Percentiles rank a stretch among this genome's conserved stretches.
Conservation (phyloP, 148 eudicot genomes). For the Pharnaceum exiguum region DNA sequence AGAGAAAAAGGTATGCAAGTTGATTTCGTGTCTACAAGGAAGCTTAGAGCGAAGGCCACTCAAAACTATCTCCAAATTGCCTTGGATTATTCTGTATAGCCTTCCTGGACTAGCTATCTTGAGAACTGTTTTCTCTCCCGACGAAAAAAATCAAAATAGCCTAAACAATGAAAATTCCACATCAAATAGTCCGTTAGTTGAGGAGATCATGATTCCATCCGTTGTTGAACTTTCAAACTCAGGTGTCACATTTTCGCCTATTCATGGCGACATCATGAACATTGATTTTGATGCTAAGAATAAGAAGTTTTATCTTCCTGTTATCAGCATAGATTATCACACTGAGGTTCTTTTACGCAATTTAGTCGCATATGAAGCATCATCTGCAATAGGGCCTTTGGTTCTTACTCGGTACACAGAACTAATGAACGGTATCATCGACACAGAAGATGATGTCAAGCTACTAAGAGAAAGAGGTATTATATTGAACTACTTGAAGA, state of each 20-base stretch:
- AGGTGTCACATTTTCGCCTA: slow-evolving; percentile 23
- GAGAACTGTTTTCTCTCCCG: slow-evolving; percentile 1
- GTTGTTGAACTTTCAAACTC: slow-evolving; percentile 17
- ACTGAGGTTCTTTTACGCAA: slow-evolving; percentile 30
- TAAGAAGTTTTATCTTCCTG: slow-evolving; percentile 20
- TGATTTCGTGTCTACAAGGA: neutral
- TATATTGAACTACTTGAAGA: slow-evolving; percentile 42
- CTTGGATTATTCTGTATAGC: slow-evolving; percentile 21
- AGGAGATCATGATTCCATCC: slow-evolving; percentile 39
- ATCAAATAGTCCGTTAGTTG: slow-evolving; percentile 11
- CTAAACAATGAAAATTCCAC: neutral
- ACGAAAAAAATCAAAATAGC: neutral
- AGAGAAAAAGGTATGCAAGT: slow-evolving; percentile 11
- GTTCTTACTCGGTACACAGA: slow-evolving; percentile 46
- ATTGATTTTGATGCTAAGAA: slow-evolving; percentile 18
- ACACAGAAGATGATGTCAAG: slow-evolving; percentile 46
- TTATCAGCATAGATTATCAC: slow-evolving; percentile 13
- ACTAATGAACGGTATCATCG: slow-evolving; percentile 64
- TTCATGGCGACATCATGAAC: slow-evolving; percentile 12
- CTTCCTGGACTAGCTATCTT: slow-evolving; percentile 28
- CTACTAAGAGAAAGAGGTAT: slow-evolving; percentile 47
- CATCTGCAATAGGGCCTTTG: slow-evolving; percentile 28
- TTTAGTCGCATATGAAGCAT: slow-evolving; percentile 55
- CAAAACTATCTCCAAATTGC: slow-evolving; percentile 17
- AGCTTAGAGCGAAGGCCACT: slow-evolving; percentile 5